Percentiles rank a stretch among this genome's conserved stretches.
phyloP scores from a whole-genome alignment of 202 grass and related monocot genomes.

The Hordeum pubiflorum region DNA sequence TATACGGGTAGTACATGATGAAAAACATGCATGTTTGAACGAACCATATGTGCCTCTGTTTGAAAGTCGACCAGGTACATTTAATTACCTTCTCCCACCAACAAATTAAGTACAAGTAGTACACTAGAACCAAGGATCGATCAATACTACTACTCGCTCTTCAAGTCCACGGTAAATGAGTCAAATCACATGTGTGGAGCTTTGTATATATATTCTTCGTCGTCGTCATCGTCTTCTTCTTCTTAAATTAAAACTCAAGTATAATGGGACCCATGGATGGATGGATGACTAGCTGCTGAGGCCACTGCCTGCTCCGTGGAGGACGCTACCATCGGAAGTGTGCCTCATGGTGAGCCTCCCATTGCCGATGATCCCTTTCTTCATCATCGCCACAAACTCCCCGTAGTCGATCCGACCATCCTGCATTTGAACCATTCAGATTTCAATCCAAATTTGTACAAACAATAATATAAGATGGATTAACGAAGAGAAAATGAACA shows the following conservation, averaged over 20 bases:
- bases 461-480: neutral
- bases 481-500: neutral
- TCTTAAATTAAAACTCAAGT: neutral
- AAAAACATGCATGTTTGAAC: too few relatives aligned
- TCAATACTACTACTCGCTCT: too few relatives aligned
- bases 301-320: neutral
- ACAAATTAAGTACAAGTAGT: too few relatives aligned
- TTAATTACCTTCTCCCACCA: too few relatives aligned
- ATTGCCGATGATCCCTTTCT: conserved; percentile 46
- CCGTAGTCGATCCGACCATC: conserved; percentile 72
- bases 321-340: conserved; percentile 28
- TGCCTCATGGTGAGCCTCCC: conserved; percentile 41
- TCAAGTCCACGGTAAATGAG: too few relatives aligned
- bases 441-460: neutral
- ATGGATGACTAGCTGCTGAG: neutral
- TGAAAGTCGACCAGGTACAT: too few relatives aligned
- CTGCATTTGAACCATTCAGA: neutral
- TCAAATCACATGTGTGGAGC: too few relatives aligned
- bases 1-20: too few relatives aligned
- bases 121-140: too few relatives aligned
- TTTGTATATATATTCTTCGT: too few relatives aligned
- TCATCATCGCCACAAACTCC: conserved; percentile 84
- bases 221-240: too few relatives aligned
- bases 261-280: neutral
- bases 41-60: too few relatives aligned